These are phyloP conservation scores for Vitis hybrid DNA, from an alignment of 177 flowering plant genomes.

Conservation along the genomic window DNA sequence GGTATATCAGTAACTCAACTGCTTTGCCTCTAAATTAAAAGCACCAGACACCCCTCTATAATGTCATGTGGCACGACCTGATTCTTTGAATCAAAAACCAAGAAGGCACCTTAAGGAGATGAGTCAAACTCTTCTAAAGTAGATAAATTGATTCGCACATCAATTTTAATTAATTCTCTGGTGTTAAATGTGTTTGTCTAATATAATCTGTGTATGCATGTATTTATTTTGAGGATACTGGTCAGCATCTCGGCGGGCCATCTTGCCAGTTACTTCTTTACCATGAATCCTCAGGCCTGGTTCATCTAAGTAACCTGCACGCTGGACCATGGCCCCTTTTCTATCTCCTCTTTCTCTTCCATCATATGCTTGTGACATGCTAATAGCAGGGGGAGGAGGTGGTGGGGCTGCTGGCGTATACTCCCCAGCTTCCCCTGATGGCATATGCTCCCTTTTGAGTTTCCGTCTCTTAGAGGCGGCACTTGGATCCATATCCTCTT, in stretches of 20 bases:
- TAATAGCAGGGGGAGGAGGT: constrained; percentile 46
- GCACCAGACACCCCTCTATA: too few relatives aligned
- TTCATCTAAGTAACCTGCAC: constrained; percentile 74
- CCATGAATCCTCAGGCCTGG: constrained; percentile 61
- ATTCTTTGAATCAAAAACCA: too few relatives aligned
- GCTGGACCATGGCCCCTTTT: constrained; percentile 62
- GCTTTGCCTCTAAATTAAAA: too few relatives aligned
- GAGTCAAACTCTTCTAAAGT: too few relatives aligned
- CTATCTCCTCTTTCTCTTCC: constrained; percentile 82
- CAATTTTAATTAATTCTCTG: too few relatives aligned
- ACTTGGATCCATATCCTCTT: constrained; percentile 74
- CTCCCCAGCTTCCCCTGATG: constrained; percentile 68
- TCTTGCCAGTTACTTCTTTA: constrained; percentile 74
- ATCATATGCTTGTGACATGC: constrained; percentile 66
- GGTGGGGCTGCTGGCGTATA: constrained; percentile 57
- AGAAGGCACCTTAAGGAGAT: too few relatives aligned
- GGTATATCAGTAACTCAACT: too few relatives aligned
- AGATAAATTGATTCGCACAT: too few relatives aligned
- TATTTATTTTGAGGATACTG: constrained; percentile 67
- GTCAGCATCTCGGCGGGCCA: constrained; percentile 76
- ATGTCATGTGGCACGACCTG: too few relatives aligned
- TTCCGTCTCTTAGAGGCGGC: constrained; percentile 87
- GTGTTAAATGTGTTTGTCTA: too few relatives aligned
- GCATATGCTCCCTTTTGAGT: constrained; percentile 75
- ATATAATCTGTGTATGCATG: too few relatives aligned